phyloP scores from a whole-genome alignment of 1,284 basidiomycete species.

The Ustilago loliicola region DNA sequence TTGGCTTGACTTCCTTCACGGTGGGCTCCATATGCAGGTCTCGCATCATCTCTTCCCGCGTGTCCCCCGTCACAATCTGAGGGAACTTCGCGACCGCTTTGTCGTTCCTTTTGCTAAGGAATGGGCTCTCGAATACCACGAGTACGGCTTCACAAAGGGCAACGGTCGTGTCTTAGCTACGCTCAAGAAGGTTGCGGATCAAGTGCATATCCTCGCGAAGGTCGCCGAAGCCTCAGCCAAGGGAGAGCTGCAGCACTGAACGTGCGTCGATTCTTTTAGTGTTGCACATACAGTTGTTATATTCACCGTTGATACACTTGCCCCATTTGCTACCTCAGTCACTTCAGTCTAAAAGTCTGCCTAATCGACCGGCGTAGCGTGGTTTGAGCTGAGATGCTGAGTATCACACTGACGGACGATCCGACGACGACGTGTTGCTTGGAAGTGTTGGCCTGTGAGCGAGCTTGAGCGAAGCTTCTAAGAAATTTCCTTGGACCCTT shows the following conservation, averaged over 20 bases:
- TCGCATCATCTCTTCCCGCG: conserved; percentile 98
- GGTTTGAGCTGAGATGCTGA: neutral
- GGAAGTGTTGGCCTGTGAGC: neutral
- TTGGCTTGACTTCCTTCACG: conserved; percentile 88
- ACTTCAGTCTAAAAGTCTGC: neutral
- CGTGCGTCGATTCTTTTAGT: neutral
- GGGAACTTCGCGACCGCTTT: conserved; percentile 79
- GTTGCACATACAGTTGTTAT: neutral
- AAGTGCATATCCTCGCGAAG: conserved; percentile 76
- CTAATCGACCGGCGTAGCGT: neutral
- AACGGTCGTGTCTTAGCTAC: conserved; percentile 84
- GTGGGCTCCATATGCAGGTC: conserved; percentile 93
- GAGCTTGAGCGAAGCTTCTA: conserved; percentile 18
- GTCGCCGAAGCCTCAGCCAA: conserved; percentile 76
- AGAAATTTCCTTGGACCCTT: conserved; percentile 10
- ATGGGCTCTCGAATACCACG: conserved; percentile 78
- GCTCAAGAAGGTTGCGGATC: conserved; percentile 83
- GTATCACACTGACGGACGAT: neutral
- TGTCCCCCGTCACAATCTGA: conserved; percentile 91
- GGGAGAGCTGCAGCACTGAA: conserved; percentile 66
- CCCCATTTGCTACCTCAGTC: neutral
- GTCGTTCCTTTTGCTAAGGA: conserved; percentile 83
- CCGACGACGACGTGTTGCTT: neutral
- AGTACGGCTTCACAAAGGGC: conserved; percentile 88
- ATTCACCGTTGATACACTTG: neutral